Conservation (phyloP, 352 stramenopile species). For the Pythium chondricola region DNA sequence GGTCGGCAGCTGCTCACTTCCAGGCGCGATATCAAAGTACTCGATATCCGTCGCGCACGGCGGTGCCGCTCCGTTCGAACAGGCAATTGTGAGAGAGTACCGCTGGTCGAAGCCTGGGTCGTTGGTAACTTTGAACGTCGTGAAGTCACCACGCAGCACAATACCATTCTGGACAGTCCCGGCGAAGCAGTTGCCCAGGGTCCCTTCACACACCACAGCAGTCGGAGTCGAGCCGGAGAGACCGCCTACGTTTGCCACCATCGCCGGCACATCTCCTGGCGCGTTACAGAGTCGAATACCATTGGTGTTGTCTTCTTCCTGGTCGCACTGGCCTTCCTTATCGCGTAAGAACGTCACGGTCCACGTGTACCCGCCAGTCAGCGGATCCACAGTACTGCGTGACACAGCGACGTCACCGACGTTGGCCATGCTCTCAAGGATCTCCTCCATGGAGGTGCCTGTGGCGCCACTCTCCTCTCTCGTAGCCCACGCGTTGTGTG, state of each 20-base stretch:
- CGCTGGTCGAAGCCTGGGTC: constrained; percentile 54
- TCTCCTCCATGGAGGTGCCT: constrained; percentile 93
- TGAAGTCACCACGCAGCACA: constrained; percentile 88
- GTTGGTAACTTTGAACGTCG: constrained; percentile 72
- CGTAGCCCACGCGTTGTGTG: constrained; percentile 90
- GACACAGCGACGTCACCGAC: constrained; percentile 92
- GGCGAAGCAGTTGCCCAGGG: constrained; percentile 15
- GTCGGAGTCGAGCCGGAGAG: constrained; percentile 30
- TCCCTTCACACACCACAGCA: constrained; percentile 26
- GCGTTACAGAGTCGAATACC: constrained; percentile 86
- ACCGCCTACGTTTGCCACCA: constrained; percentile 30
- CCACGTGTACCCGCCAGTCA: constrained; percentile 93
- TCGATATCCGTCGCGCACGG: constrained; percentile 24
- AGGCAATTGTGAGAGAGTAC: constrained; percentile 34
- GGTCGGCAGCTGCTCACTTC: constrained; percentile 23
- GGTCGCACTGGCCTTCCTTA: constrained; percentile 46
- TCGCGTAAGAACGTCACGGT: constrained; percentile 94
- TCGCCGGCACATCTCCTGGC: constrained; percentile 87
- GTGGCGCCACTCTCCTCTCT: constrained; percentile 85
- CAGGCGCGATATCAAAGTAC: constrained; percentile 24
- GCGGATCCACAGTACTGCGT: constrained; percentile 71
- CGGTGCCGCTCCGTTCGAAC: constrained; percentile 5
- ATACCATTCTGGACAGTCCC: constrained; percentile 39
- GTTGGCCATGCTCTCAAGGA: constrained; percentile 92
- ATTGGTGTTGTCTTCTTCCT: constrained; percentile 42